Evolutionary conservation across 345 rosid genomes (phyloP), one percentile per base, ranked within the genome.

Genomic region (Litchi chinensis): DNA sequence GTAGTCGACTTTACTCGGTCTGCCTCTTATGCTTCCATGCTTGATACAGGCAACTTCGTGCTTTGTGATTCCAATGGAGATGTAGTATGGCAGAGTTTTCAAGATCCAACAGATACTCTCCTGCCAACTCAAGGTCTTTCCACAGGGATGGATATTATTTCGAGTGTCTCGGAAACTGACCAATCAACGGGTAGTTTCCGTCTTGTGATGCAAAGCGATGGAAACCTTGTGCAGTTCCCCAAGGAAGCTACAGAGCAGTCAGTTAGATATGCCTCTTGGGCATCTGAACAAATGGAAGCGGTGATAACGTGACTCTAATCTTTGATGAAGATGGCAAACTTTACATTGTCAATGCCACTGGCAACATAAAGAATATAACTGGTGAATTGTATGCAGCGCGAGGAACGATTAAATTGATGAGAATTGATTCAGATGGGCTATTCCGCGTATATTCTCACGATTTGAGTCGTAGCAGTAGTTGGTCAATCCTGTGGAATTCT

Each of bases 131-230:
- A 82, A 54, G 39, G 46, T 11, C 83, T 82, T 13, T 0, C n/a
- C 22, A 66, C 65, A 2, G 80, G 73, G 13, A 22, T 7, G 44
- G 43, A 46, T 52, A 11, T 85, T 73, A 4, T 63, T 79, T 65
- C 83, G 1, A 24, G 75, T 21, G 54, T 74, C 24, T 79, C 83
- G 1, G 40, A 77, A 11, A 52, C 60, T 6, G 69, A 79, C 32
- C 66, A 70, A 9, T 79, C 81, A 0, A 65, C 75, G 0, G 82
- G 83, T 18, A 19, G 10, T 13, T 85, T 71, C 13, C 67, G 46
- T 0, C 76, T 85, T 52, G 43, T 0, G 11, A 85, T 80, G 83
- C 82, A 82, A 32, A 7, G 1, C 2, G 88, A 82, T 50, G 83
- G 83, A 10, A 74, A 85, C 52, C 82, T 82, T 2, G 77, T 73